Evolutionary conservation across 345 rosid genomes (phyloP).

Genomic region (Gossypium turneri): DNA sequence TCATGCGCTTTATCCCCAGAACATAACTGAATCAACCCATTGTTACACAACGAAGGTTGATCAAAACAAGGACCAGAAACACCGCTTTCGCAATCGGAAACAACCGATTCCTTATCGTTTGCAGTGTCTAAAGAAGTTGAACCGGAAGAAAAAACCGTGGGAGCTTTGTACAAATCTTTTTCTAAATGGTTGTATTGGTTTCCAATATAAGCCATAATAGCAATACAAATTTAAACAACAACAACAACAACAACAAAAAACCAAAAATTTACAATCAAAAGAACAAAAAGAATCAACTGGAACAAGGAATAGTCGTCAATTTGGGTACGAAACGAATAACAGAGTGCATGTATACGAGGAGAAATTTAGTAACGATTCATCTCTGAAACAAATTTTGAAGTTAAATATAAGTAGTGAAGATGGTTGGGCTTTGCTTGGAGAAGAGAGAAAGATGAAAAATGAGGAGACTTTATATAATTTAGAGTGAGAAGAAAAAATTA

Average conservation of each 20-base stretch:
- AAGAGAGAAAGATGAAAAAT: background rate
- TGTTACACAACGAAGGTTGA: constrained; percentile 1
- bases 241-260: no score
- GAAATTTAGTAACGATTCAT: background rate
- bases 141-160: background rate
- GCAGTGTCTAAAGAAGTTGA: constrained; percentile 18
- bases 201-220: background rate
- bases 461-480: background rate
- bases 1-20: constrained; percentile 51
- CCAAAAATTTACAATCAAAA: no score
- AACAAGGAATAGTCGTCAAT: no score
- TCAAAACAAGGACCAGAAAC: constrained; percentile 22
- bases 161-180: background rate
- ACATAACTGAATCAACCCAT: constrained; percentile 33
- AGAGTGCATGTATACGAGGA: background rate
- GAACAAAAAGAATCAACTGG: no score
- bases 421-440: background rate
- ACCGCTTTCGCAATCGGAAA: constrained; percentile 58
- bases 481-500: background rate
- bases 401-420: background rate
- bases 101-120: constrained; percentile 31
- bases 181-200: background rate
- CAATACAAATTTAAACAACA: background rate
- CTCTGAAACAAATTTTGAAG: background rate
- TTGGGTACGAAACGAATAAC: background rate